These are phyloP conservation scores for Durotheca rogersii DNA, from an alignment of 495 filamentous ascomycete genomes.

Conservation along the genomic window DNA sequence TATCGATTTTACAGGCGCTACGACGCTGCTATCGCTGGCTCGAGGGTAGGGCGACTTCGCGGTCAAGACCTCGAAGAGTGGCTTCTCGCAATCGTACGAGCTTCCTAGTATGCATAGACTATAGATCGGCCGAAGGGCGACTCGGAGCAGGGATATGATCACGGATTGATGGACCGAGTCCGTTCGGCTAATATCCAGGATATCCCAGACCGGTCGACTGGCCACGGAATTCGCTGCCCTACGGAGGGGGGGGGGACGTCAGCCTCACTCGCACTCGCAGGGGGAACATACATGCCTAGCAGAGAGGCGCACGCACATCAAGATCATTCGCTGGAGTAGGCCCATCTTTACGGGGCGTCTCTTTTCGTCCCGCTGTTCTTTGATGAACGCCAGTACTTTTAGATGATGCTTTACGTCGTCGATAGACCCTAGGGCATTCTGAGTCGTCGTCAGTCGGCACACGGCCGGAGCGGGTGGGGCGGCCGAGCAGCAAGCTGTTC, in stretches of 20 bases:
- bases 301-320: slow-evolving; percentile 30
- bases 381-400: slow-evolving; percentile 34
- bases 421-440: slow-evolving; percentile 34
- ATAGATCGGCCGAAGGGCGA: slow-evolving; percentile 35
- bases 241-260: slow-evolving; percentile 10
- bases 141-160: slow-evolving; percentile 35
- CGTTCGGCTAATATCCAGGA: slow-evolving; percentile 36
- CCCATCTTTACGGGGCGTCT: slow-evolving; percentile 31
- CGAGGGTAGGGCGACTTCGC: slow-evolving; percentile 29
- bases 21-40: slow-evolving; percentile 24
- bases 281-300: slow-evolving; percentile 1
- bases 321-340: slow-evolving; percentile 34
- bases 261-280: slow-evolving; percentile 15
- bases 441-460: slow-evolving; percentile 14
- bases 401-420: slow-evolving; percentile 35
- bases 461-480: neutral
- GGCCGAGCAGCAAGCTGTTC: no score
- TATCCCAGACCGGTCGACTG: slow-evolving; percentile 35
- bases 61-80: slow-evolving; percentile 29
- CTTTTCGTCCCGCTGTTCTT: slow-evolving; percentile 30
- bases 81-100: slow-evolving; percentile 27
- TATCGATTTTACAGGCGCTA: slow-evolving; percentile 28
- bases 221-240: slow-evolving; percentile 36
- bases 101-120: slow-evolving; percentile 27
- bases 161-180: slow-evolving; percentile 35